Evolutionary conservation across 73 alveolate genomes (phyloP), one percentile per base, ranked within the genome.

Genomic region (Paramecium caudatum): DNA sequence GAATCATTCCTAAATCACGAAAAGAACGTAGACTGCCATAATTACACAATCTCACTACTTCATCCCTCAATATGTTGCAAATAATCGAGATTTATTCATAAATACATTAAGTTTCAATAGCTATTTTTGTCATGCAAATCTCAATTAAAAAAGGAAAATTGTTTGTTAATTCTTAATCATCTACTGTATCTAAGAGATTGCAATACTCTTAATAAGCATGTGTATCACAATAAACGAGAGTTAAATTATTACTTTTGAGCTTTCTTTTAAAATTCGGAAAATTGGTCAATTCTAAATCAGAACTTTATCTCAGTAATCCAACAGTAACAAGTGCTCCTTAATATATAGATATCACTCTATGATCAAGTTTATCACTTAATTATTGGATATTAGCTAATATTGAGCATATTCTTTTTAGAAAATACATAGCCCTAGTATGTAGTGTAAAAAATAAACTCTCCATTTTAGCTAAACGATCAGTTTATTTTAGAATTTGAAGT

Each of bases 91-190:
- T 55, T 10, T 55, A 23, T 55, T 55, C 80, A 55, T 55, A 55
- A 55, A 55, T 55, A 23, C 80, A 55, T 55, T 55, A 55, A 55
- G 80, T 55, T 55, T 55, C 80, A 5, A 19, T 43, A 55, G 80
- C 80, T 55, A 55, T 55, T 55, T 23, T 55, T 9, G 41, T 23
- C 80, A 55, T 55, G 30, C 80, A 55, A 4, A 55, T 55, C 30
- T 55, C 80, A 3, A 55, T 55, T 15, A 55, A 55, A 10, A 23
- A 10, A 10, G 7, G 12, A 55, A 55, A 55, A 21, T 55, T 55
- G 0, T 21, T 23, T 10, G 80, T 27, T 23, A 55, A 55, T 6
- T 7, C 80, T 4, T 55, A 37, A 21, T 55, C 80, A 55, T 15
- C n/a, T 4, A 55, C 23, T 27, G 10, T 55, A 27, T 55, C 80